Evolutionary conservation across 352 stramenopile genomes (phyloP).

Genomic region (Globisporangium middletonii): DNA sequence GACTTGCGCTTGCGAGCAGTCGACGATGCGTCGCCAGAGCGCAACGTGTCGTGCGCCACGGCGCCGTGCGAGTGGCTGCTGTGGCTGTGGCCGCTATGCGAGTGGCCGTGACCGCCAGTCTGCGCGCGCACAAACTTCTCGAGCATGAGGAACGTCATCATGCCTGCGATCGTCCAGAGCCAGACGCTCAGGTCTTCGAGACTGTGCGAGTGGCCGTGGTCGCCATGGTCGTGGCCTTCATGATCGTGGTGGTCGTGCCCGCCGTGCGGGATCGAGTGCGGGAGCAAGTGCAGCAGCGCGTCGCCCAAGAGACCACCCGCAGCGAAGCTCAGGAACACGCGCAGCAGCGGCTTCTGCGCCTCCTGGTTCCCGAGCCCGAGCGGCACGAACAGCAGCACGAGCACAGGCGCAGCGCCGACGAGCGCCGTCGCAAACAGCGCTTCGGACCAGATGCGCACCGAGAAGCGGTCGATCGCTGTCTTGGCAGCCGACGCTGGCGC

Average conservation of each 20-base stretch:
- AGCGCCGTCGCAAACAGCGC: constrained; percentile 67
- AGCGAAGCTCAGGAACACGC: constrained; percentile 86
- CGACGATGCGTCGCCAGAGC: constrained; percentile 17
- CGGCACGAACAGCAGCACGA: constrained; percentile 66
- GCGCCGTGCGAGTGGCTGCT: constrained; percentile 27
- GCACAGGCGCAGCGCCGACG: constrained; percentile 60
- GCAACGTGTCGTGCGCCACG: constrained; percentile 12
- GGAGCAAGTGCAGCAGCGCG: constrained; percentile 87
- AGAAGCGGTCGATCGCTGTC: constrained; percentile 27
- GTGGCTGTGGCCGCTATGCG: constrained; percentile 14
- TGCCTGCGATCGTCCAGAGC: constrained; percentile 69
- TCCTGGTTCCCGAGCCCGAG: constrained; percentile 48
- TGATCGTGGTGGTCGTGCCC: constrained; percentile 20
- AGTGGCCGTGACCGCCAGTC: constrained; percentile 25
- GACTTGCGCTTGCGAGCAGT: constrained; percentile 29
- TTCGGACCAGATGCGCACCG: constrained; percentile 43
- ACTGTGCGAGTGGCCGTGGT: constrained; percentile 46
- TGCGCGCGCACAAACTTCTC: constrained; percentile 78
- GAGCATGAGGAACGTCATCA: constrained; percentile 74
- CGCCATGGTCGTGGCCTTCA: constrained; percentile 30
- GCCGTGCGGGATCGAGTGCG: constrained; percentile 66
- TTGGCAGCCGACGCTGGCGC: constrained; percentile 8
- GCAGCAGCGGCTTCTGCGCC: constrained; percentile 63
- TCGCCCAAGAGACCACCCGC: constrained; percentile 86
- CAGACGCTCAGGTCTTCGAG: constrained; percentile 62